Percentiles rank a stretch among this genome's conserved stretches.
Evolutionary conservation across 257 asterid species (phyloP).

Genomic region (Petrea volubilis): DNA sequence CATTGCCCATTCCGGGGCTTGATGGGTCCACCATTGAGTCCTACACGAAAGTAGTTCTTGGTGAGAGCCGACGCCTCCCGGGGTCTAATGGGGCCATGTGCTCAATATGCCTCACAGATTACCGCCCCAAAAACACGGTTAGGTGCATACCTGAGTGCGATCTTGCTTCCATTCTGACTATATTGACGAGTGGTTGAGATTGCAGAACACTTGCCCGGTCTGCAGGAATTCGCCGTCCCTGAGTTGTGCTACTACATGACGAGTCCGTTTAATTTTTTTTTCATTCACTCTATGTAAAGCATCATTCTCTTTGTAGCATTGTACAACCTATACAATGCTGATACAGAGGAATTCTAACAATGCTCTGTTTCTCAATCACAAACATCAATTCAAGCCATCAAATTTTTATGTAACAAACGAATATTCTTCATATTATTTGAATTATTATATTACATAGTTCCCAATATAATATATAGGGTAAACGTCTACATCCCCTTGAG

Average conservation of each 20-base stretch:
- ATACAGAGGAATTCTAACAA: neutral
- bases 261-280: neutral
- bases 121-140: constrained; percentile 58
- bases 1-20: constrained; percentile 44
- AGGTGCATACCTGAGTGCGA: constrained; percentile 68
- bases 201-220: constrained; percentile 68
- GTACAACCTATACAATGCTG: neutral
- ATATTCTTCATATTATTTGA: no score
- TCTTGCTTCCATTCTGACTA: constrained; percentile 86
- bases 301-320: neutral
- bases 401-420: no score
- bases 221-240: constrained; percentile 70
- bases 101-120: constrained; percentile 76
- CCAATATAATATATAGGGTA: no score
- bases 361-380: no score
- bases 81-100: constrained; percentile 67
- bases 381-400: no score
- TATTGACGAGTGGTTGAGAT: constrained; percentile 76
- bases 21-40: constrained; percentile 67
- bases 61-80: constrained; percentile 66
- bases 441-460: no score
- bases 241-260: constrained; percentile 6
- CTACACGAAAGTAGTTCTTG: constrained; percentile 58
- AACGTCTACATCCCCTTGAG: no score
- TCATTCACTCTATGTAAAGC: neutral